Evolutionary conservation across 805 yeast genomes (phyloP).

Genomic region (Yarrowia hollandica): DNA sequence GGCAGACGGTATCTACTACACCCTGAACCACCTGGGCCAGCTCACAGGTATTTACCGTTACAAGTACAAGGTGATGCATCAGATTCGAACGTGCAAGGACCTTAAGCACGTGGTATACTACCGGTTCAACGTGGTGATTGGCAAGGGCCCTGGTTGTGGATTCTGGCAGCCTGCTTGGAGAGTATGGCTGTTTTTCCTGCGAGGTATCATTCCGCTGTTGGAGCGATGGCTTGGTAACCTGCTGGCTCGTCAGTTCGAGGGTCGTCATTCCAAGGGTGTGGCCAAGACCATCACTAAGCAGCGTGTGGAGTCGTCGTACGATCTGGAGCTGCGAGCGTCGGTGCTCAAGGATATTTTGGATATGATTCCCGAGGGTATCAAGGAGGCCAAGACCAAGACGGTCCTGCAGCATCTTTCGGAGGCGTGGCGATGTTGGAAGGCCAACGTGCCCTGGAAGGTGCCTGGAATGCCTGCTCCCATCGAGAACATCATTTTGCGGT

Average conservation of each 20-base stretch:
- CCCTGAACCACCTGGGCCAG: constrained; percentile 91
- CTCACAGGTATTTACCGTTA: constrained; percentile 94
- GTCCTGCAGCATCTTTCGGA: constrained; percentile 92
- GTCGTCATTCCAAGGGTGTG: constrained; percentile 85
- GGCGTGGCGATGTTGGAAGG: constrained; percentile 99
- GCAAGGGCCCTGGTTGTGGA: constrained; percentile 98
- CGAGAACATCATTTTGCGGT: constrained; percentile 80
- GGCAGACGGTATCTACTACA: constrained; percentile 92
- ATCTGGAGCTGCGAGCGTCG: constrained; percentile 86
- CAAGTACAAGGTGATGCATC: constrained; percentile 98
- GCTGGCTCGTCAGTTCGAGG: constrained; percentile 91
- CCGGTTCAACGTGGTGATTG: constrained; percentile 78
- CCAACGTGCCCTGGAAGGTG: constrained; percentile 96
- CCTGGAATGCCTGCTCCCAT: constrained; percentile 94
- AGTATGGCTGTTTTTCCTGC: constrained; percentile 86
- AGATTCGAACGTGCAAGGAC: constrained; percentile 93
- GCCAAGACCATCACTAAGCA: constrained; percentile 95
- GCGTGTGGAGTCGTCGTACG: constrained; percentile 92
- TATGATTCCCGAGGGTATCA: constrained; percentile 94
- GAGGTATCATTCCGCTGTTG: constrained; percentile 87
- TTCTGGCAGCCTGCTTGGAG: constrained; percentile 99
- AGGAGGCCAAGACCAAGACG: constrained; percentile 81
- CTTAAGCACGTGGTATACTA: constrained; percentile 88
- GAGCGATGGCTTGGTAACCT: constrained; percentile 96
- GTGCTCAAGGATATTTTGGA: constrained; percentile 95